Evolutionary conservation across 1,284 basidiomycete species (phyloP).

Genomic region (Melampsora larici-populina): DNA sequence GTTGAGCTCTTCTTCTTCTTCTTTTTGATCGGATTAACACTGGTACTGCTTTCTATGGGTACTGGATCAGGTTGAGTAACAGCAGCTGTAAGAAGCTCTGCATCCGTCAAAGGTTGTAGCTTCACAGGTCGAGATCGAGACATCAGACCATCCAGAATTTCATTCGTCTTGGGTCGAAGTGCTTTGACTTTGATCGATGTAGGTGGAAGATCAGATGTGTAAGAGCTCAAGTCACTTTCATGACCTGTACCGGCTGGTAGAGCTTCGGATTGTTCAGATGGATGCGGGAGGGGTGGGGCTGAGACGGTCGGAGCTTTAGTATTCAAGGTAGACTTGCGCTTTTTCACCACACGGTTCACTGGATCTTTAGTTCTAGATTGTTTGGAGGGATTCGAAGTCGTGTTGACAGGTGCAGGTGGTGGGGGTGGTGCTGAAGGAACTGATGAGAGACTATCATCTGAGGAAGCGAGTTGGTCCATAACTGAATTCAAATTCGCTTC

Average conservation of each 20-base stretch:
- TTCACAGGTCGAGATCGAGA: background rate
- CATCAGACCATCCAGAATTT: background rate
- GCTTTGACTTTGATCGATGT: constrained; percentile 9
- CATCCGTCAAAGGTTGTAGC: constrained; percentile 25
- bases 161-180: background rate
- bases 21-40: background rate
- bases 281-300: background rate
- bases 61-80: background rate
- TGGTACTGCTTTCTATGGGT: background rate
- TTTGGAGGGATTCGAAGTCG: background rate
- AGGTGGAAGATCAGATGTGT: constrained; percentile 9
- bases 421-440: background rate
- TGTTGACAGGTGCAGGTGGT: background rate
- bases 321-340: background rate
- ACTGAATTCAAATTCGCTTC: constrained; percentile 23
- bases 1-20: constrained; percentile 8
- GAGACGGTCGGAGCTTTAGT: background rate
- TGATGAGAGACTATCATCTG: constrained; percentile 1
- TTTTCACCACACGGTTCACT: background rate
- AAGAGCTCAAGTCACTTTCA: constrained; percentile 19
- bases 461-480: constrained; percentile 40
- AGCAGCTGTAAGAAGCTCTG: constrained; percentile 34
- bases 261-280: background rate
- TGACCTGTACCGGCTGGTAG: background rate
- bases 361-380: background rate